Percentiles rank a stretch among this genome's conserved stretches.
phyloP scores from a whole-genome alignment of 2,329 filamentous ascomycete species.

The Shiraia sp. region DNA sequence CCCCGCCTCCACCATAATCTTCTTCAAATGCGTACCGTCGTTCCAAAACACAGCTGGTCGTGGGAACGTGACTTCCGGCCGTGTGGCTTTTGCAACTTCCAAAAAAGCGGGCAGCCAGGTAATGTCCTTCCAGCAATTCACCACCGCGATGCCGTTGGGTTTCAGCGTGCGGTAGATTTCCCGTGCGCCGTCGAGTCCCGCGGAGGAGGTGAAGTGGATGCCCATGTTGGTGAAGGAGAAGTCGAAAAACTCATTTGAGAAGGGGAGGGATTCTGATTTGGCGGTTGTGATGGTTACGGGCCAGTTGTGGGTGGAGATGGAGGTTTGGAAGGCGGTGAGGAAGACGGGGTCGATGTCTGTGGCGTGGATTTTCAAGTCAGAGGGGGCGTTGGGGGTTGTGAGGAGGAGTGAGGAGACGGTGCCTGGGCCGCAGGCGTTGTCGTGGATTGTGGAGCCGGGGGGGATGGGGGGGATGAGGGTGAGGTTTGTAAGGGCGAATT shows the following conservation, averaged over 20 bases:
- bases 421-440: conserved; percentile 41
- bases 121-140: conserved; percentile 42
- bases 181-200: conserved; percentile 34
- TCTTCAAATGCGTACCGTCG: conserved; percentile 31
- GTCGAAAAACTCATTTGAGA: conserved; percentile 40
- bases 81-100: conserved; percentile 16
- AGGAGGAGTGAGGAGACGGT: conserved; percentile 33
- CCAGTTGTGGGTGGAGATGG: conserved; percentile 22
- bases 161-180: conserved; percentile 47
- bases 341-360: conserved; percentile 37
- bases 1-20: conserved; percentile 32
- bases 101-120: conserved; percentile 29
- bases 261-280: conserved; percentile 18
- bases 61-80: conserved; percentile 20
- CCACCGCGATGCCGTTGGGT: conserved; percentile 43
- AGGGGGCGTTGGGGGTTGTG: neutral
- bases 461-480: conserved; percentile 30
- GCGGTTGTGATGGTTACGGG: conserved; percentile 25
- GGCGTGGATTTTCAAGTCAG: conserved; percentile 30
- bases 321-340: conserved; percentile 20
- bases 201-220: conserved; percentile 42
- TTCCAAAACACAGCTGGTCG: conserved; percentile 28
- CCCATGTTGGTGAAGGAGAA: conserved; percentile 48
- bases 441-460: conserved; percentile 33
- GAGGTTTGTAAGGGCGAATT: conserved; percentile 33